Evolutionary conservation across 768 basidiomycete genomes (phyloP).

Genomic region (Leucosporidium scottii): DNA sequence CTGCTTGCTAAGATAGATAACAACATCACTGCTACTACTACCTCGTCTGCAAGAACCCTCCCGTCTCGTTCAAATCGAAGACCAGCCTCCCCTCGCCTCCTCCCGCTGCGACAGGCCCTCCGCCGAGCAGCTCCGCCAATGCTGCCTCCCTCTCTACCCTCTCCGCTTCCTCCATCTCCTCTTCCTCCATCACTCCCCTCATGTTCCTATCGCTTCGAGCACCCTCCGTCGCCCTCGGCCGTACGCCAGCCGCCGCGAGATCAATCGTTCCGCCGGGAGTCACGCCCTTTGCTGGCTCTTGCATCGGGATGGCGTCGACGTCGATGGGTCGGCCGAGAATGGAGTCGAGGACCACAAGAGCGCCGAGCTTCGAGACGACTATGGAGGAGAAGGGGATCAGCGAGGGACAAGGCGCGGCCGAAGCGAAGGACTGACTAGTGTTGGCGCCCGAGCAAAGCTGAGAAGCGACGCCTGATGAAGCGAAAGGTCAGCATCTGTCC

Average conservation of each 20-base stretch:
- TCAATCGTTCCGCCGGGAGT: conserved; percentile 23
- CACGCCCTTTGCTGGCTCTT: conserved; percentile 15
- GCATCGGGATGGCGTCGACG: conserved; percentile 41
- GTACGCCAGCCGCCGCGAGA: conserved; percentile 2
- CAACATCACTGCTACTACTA: no score
- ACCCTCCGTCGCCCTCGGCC: not conserved
- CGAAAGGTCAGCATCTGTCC: not conserved
- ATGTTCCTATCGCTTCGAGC: not conserved
- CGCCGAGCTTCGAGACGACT: conserved; percentile 39
- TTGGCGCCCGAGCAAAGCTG: conserved; percentile 30
- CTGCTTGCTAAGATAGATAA: no score
- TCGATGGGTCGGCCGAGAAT: conserved; percentile 51
- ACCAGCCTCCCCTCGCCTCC: no score
- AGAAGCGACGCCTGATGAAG: conserved; percentile 24
- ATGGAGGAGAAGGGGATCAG: no score
- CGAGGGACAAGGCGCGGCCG: no score
- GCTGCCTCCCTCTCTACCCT: conserved; percentile 16
- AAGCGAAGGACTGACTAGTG: conserved; percentile 1
- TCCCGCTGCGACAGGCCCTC: not conserved
- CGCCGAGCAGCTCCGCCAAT: conserved; percentile 22
- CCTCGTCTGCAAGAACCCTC: no score
- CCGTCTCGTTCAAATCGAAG: no score
- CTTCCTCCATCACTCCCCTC: conserved; percentile 13
- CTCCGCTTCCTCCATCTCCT: conserved; percentile 13
- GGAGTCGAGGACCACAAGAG: conserved; percentile 36